Evolutionary conservation across 2,329 filamentous ascomycete genomes (phyloP).

Genomic region (Ceratocystis diversiconidia): DNA sequence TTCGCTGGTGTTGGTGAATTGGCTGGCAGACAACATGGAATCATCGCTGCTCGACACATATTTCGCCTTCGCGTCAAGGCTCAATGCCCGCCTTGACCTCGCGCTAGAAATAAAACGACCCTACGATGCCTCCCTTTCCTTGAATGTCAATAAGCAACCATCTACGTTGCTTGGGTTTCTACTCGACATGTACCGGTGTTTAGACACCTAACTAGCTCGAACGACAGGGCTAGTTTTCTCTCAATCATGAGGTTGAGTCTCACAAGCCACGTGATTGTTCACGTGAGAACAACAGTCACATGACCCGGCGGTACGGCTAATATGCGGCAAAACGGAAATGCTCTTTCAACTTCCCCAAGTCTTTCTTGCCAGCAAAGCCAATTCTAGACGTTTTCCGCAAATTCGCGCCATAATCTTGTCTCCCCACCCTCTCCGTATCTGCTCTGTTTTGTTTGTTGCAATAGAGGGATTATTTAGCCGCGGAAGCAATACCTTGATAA

Average conservation of each 20-base stretch:
- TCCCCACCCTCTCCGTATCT: not conserved
- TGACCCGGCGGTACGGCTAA: not conserved
- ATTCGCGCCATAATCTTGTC: not conserved
- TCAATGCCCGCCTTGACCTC: no score
- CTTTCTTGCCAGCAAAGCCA: not conserved
- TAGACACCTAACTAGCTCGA: no score
- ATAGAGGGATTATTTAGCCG: not conserved
- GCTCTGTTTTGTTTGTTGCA: not conserved
- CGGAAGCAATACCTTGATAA: not conserved
- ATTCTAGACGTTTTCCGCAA: not conserved
- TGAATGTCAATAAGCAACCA: no score
- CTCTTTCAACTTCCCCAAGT: not conserved
- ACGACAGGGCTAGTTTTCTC: no score
- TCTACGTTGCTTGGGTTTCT: no score
- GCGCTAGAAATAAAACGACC: no score
- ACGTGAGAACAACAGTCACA: not conserved
- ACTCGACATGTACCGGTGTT: no score
- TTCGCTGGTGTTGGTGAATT: no score
- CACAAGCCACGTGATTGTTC: not conserved
- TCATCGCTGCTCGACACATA: no score
- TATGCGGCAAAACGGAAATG: not conserved
- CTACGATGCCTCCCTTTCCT: no score
- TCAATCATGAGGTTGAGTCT: conserved; percentile 2
- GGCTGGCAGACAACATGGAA: no score
- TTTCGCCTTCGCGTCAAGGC: no score